A percentile compares a stretch with the other conserved stretches of the same genome.
These are phyloP conservation scores for Lactifluus piperatus DNA, from an alignment of 768 basidiomycete genomes.

Conservation along the genomic window DNA sequence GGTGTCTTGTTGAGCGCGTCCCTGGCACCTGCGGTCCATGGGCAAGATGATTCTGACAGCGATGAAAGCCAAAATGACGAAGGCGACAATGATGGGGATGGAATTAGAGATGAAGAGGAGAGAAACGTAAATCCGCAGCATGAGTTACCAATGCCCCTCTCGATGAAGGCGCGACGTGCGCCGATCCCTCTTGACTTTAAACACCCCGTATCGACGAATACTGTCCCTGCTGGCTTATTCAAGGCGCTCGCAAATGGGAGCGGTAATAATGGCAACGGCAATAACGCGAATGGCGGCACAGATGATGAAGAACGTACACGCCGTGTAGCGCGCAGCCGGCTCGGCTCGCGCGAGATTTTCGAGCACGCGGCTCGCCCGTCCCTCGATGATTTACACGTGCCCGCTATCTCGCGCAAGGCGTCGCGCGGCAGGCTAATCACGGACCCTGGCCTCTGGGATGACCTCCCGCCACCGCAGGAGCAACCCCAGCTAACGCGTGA, in stretches of 20 bases:
- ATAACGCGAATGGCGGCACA: background rate
- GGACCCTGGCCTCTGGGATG: slow-evolving; percentile 41
- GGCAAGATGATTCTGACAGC: background rate
- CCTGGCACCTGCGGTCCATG: background rate
- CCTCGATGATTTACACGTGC: slow-evolving; percentile 66
- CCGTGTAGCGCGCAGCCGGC: slow-evolving; percentile 62
- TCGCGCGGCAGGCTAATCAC: slow-evolving; percentile 47
- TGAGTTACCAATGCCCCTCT: slow-evolving; percentile 29
- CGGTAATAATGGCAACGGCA: slow-evolving; percentile 20
- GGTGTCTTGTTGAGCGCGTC: slow-evolving; percentile 20
- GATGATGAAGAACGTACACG: slow-evolving; percentile 56
- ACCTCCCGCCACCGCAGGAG: slow-evolving; percentile 28
- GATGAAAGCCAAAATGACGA: slow-evolving; percentile 19
- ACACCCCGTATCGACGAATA: slow-evolving; percentile 55
- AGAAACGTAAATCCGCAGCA: slow-evolving; percentile 17
- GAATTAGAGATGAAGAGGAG: background rate
- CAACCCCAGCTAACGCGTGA: slow-evolving; percentile 29
- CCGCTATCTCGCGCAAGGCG: slow-evolving; percentile 56
- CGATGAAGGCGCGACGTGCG: slow-evolving; percentile 46
- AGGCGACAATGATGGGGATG: slow-evolving; percentile 22
- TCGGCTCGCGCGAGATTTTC: slow-evolving; percentile 65
- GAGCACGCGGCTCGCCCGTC: slow-evolving; percentile 62
- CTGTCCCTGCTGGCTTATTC: slow-evolving; percentile 79
- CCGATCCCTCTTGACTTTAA: slow-evolving; percentile 78
- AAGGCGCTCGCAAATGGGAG: slow-evolving; percentile 53